Base-by-base conservation (phyloP, 164 flowering plant genomes). In the Berberis vulgaris region DNA sequence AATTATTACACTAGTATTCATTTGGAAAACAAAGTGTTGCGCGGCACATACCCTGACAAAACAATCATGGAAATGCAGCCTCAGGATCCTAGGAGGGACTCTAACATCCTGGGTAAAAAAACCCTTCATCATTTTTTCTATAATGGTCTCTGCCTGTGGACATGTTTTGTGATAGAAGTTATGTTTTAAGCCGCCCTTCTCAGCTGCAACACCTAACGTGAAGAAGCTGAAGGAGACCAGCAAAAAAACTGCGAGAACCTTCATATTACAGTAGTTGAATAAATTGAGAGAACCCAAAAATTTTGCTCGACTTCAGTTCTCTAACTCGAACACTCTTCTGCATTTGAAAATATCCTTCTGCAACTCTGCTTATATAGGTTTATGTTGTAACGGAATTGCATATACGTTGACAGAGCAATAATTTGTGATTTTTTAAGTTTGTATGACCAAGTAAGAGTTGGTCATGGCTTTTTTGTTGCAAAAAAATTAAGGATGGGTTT, bases 21-120 rank as follows among this genome's bases (percentile, higher is more conserved):
- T 4, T 1, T 57, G 7, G 11, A 12, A 11, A 10, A 5, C n/a
- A 2, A 42, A 4, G 41, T 42, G 61, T 58, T 38, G 7, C 5
- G n/a, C 13, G 6, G 6, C 6, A 60, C 66, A 43, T 71, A 76
- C 77, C 72, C 79, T 65, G 10, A 78, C 78, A 45, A 70, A 72
- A 57, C 81, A 78, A 47, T 78, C 81, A 13, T 78, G 81, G 74
- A 78, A 78, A 49, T 72, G 81, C 68, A 78, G 49, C 53, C 81
- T 74, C 66, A 78, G 63, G 12, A 78, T 38, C 65, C 72, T 65
- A 4, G 81, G 53, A 43, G 78, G 76, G 58, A 78, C 65, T 0
- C 68, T 67, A 4, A 11, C 40, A 61, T 74, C 81, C 13, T 65
- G 41, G 2, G 8, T 11, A 41, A 78, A 59, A 63, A 72, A 62